Conservation (phyloP, 2,329 filamentous ascomycete genomes). For the Hymenoscyphus fructigenus region DNA sequence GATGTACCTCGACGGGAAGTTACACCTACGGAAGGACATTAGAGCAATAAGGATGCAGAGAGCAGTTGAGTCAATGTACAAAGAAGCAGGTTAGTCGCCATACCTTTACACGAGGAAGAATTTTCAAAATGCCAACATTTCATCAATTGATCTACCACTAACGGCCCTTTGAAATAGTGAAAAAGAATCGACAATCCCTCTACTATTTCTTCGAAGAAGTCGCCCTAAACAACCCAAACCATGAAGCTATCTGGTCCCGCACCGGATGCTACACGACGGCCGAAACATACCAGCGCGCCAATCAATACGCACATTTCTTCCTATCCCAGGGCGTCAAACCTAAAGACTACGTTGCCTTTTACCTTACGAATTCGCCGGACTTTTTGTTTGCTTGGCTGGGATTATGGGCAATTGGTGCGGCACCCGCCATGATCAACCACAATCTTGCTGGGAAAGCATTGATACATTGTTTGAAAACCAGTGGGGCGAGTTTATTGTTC, state of each 20-base stretch:
- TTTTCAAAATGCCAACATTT: conserved; percentile 4
- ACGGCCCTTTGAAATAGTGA: conserved; percentile 37
- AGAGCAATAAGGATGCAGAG: conserved; percentile 44
- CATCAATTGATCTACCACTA: not conserved
- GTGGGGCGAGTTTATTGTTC: conserved; percentile 54
- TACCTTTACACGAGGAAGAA: conserved; percentile 9
- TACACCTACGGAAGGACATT: conserved; percentile 64
- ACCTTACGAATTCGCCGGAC: conserved; percentile 66
- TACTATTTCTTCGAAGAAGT: conserved; percentile 66
- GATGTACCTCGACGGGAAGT: conserved; percentile 67
- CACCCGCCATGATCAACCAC: conserved; percentile 70
- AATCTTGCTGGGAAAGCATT: conserved; percentile 64
- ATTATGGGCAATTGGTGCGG: conserved; percentile 63
- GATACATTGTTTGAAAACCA: conserved; percentile 63
- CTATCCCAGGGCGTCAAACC: conserved; percentile 56
- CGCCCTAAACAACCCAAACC: conserved; percentile 50
- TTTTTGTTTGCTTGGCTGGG: conserved; percentile 67
- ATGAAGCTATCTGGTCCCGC: conserved; percentile 67
- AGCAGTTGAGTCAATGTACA: conserved; percentile 45
- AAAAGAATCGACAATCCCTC: conserved; percentile 54
- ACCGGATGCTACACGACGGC: conserved; percentile 58
- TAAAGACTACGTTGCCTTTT: conserved; percentile 62
- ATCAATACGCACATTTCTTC: conserved; percentile 64
- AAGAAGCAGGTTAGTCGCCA: conserved; percentile 46
- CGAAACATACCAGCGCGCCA: conserved; percentile 53